Evolutionary conservation across 306 rosid species (phyloP), one percentile per base, ranked within the genome.

Genomic region (Gynostemma pentaphyllum): DNA sequence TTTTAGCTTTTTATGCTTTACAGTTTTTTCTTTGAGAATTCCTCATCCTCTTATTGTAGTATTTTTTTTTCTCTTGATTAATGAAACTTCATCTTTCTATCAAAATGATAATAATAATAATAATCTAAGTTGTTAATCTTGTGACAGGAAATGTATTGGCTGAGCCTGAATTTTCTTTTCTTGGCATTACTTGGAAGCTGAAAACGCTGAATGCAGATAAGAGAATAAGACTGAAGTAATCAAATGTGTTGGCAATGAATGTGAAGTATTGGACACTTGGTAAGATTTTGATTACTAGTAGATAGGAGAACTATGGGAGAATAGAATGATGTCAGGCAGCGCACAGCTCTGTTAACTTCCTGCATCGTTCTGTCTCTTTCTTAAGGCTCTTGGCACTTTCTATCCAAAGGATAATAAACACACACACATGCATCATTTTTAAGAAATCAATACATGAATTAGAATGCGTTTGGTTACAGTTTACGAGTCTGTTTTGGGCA

Each of bases 381-480:
- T 24, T 36, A 16, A 22, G 65, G 39, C 65, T 36, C 21, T 21
- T 13, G 32, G 65, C 47, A 21, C 12, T 37, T 47, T 59, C 9
- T 36, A 19, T 11, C 46, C 30, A 19, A 30, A 40, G 32, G 46
- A 59, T 59, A 47, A 59, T 37, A 37, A 26, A n/a, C 65, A 59
- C 39, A 47, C 65, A 37, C 65, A 59, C 46, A 21, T 36, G 30
- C 32, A 21, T 11, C 65, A 37, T 36, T 37, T 12, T 59, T 59
- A 34, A 37, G 65, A 59, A 59, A 37, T 37, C 47, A 12, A 22
- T 37, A 39, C 32, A 59, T 59, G 64, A 59, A 59, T 4, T 59
- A 37, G 19, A 13, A 59, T 59, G 46, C 37, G 5, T 34, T 37
- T 39, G 28, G 7, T 59, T 18, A 59, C 47, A 37, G 65, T 59